A percentile compares a stretch with the other conserved stretches of the same genome.
These are phyloP conservation scores for Saprolegnia parasitica DNA, from an alignment of 352 stramenopile genomes.

Conservation along the genomic window DNA sequence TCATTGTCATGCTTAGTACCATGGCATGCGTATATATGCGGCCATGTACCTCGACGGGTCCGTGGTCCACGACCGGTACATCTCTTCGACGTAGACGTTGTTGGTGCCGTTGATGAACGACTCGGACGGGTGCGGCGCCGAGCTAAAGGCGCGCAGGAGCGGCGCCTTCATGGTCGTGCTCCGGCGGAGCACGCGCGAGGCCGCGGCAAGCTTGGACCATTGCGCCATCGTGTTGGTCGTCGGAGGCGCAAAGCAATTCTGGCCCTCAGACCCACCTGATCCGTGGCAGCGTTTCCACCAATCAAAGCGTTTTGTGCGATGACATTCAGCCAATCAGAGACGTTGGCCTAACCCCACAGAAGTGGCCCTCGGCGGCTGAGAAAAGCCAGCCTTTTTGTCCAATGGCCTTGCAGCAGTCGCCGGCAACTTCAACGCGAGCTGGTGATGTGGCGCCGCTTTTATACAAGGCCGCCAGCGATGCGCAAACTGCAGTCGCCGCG, in stretches of 20 bases:
- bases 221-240: conserved; percentile 22
- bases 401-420: neutral
- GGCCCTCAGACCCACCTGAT: conserved; percentile 1
- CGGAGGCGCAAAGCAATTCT: conserved; percentile 20
- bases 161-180: conserved; percentile 8
- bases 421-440: neutral
- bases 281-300: neutral
- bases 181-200: conserved; percentile 23
- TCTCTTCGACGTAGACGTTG: conserved; percentile 96
- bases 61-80: conserved; percentile 92
- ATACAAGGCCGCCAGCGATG: neutral
- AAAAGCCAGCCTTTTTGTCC: neutral
- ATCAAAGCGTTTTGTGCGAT: neutral
- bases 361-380: neutral
- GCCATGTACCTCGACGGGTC: conserved; percentile 70
- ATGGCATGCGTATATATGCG: neutral
- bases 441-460: conserved; percentile 5
- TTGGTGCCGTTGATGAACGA: conserved; percentile 94
- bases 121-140: conserved; percentile 65
- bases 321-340: conserved; percentile 8
- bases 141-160: conserved; percentile 51
- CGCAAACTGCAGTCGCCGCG: neutral
- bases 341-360: neutral
- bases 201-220: conserved; percentile 26
- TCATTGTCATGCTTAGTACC: conserved; percentile 5